A percentile compares a stretch with the other conserved stretches of the same genome.
These are phyloP conservation scores for Clavispora vitiphila DNA, from an alignment of 805 yeast genomes.

Conservation along the genomic window DNA sequence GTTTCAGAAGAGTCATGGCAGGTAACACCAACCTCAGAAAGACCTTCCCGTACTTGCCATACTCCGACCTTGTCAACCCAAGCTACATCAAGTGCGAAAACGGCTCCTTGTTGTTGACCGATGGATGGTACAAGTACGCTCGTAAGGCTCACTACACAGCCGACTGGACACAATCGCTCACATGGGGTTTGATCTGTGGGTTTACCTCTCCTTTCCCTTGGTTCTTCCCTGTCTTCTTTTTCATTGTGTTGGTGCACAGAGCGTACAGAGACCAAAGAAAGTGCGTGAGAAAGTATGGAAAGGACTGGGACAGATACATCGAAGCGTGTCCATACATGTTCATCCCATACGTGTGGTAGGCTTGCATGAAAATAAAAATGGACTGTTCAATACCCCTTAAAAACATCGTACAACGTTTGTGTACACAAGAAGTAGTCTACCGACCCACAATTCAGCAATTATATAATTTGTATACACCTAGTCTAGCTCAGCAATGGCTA, in stretches of 20 bases:
- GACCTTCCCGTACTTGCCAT: constrained; percentile 91
- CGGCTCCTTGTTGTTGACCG: constrained; percentile 81
- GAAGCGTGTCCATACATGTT: constrained; percentile 87
- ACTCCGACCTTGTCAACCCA: constrained; percentile 78
- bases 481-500: constrained; percentile 95
- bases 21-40: constrained; percentile 77
- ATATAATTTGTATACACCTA: constrained; percentile 21
- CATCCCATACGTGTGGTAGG: constrained; percentile 76
- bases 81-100: constrained; percentile 76
- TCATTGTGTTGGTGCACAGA: constrained; percentile 82
- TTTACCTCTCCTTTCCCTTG: constrained; percentile 85
- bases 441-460: not conserved
- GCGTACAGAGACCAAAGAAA: constrained; percentile 82
- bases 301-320: constrained; percentile 85
- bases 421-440: too few species aligned
- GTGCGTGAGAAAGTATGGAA: constrained; percentile 84
- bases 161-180: constrained; percentile 78
- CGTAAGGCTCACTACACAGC: constrained; percentile 95
- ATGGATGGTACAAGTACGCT: constrained; percentile 93
- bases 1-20: constrained; percentile 77
- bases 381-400: too few species aligned
- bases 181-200: constrained; percentile 94
- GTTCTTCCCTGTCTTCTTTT: constrained; percentile 92
- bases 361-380: too few species aligned
- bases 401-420: too few species aligned